Base-by-base conservation (phyloP, 2,329 filamentous ascomycete genomes). In the Talaromyces sp. region DNA sequence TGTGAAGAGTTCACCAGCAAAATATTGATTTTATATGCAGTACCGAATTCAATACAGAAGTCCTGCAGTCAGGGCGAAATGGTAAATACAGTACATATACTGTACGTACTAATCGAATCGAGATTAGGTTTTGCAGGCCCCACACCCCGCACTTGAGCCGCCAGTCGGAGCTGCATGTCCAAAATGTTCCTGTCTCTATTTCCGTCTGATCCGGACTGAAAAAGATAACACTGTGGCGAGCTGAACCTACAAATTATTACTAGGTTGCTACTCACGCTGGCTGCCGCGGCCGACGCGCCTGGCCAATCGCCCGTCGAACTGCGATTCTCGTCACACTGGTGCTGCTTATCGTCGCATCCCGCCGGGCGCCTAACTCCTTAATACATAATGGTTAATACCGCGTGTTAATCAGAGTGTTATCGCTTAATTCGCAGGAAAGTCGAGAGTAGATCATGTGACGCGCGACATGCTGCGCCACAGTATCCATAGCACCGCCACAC, bases 131-230 rank as follows among this genome's bases (percentile, higher is more conserved):
- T 32, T 11, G 41, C 31, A 12, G 10, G 56, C 56, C 56, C 56
- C 56, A 58, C 56, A 58, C 56, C 56, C 56, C 56, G 56, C 56
- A 58, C 56, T 58, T 58, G 43, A 11, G 51, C 51, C 31, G 51
- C 26, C 51, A 53, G 51, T 53, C 51, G 26, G 27, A 19, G 51
- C 51, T 53, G 26, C 51, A 35, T 12, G n/a, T n/a, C n/a, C n/a
- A n/a, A n/a, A n/a, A n/a, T n/a, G 31, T 14, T 35, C 32, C 32
- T 35, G 31, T 11, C 9, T 9, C 31, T 17, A 9, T 3, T 38
- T n/a, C 35, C 17, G 35, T 41, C 17, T n/a, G 35, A 17, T 12
- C 35, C 17, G 12, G 31, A n/a, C n/a, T n/a, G n/a, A n/a, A n/a
- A 26, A 26, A 3, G 5, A 26, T 26, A 12, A 12, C 5, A 12